Evolutionary conservation across 129 eudicot genomes (phyloP), one percentile per base, ranked within the genome.

Genomic region (Artemisia annua): DNA sequence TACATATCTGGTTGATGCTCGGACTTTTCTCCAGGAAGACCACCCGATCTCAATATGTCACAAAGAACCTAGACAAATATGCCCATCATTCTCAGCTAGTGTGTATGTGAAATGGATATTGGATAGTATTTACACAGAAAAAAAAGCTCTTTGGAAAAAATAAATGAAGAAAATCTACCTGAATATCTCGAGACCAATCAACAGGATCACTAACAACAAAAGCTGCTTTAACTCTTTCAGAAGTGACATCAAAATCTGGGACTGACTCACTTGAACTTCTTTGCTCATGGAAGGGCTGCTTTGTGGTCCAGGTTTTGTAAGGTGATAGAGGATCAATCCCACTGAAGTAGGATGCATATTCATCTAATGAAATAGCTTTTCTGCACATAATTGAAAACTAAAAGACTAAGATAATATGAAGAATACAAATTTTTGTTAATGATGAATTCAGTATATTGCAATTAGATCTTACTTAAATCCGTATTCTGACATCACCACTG

Each of bases 121-220:
- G 54, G 14, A 64, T 39, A 39, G 46, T 39, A 39, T 39, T n/a
- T n/a, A 39, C 46, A 39, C 52, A 52, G 54, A 19, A 53, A 7
- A 17, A 39, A 19, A 64, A n/a, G 9, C n/a, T 56, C 0, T 15
- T 7, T 24, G 8, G 15, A 35, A 55, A 20, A 7, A 13, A 43
- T 39, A 26, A 49, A 52, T 2, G 50, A 61, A 48, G 43, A 18
- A 74, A 22, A 67, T 26, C 18, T 80, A 85, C 89, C 93, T 87
- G 93, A 65, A 87, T 84, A 82, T 87, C 93, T 83, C 93, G 80
- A 30, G 89, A 74, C 93, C 89, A 87, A 58, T 87, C 93, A 71
- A 87, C 93, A 56, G 93, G 93, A 65, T 87, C 93, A 61, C 93
- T 87, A 69, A 87, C 82, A 71, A 87, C 89, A 75, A 87, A 87